Evolutionary conservation across 1,139 yeast genomes (phyloP), one percentile per base, ranked within the genome.

Genomic region (Hyphopichia burtonii): DNA sequence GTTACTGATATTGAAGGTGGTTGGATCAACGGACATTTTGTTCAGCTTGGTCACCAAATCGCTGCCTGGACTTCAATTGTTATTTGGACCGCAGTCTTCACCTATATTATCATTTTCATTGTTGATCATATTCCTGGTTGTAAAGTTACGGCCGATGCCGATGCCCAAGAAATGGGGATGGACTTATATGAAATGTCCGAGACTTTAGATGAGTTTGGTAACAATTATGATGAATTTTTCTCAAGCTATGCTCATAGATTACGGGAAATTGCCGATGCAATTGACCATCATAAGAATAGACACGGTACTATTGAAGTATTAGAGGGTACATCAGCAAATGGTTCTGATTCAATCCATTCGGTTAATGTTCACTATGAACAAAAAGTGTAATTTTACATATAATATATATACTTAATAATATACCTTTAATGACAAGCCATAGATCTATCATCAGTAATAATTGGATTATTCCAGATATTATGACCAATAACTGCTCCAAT

Each of bases 401-500:
- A n/a, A n/a, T n/a, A n/a, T n/a, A n/a, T n/a, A n/a, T n/a, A n/a
- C n/a, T n/a, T n/a, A n/a, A n/a, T n/a, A n/a, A n/a, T n/a, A n/a
- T n/a, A 20, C 8, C 8, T 10, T n/a, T 20, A 79, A 52, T 80
- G 85, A 48, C 85, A 80, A 5, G 80, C 71, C 68, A 80, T 56
- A 4, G 68, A 56, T 36, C 77, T 59, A 12, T 53, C 42, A 4
- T 63, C 59, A 4, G 44, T 28, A 39, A 44, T 48, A 12, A 38
- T 38, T 1, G 50, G 37, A 50, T 61, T 43, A 46, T 76, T 82
- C 86, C 90, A 87, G 12, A 78, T 35, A 53, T 74, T 80, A 53
- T 82, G 74, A 1, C 95, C 95, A 20, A 80, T 34, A 15, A 71
- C 73, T 1, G 93, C 93, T 1, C 95, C 95, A 3, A 74, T 49